A percentile compares a stretch with the other conserved stretches of the same genome.
Conservation (phyloP, 768 basidiomycete species). For the Polyporus arcularius region DNA sequence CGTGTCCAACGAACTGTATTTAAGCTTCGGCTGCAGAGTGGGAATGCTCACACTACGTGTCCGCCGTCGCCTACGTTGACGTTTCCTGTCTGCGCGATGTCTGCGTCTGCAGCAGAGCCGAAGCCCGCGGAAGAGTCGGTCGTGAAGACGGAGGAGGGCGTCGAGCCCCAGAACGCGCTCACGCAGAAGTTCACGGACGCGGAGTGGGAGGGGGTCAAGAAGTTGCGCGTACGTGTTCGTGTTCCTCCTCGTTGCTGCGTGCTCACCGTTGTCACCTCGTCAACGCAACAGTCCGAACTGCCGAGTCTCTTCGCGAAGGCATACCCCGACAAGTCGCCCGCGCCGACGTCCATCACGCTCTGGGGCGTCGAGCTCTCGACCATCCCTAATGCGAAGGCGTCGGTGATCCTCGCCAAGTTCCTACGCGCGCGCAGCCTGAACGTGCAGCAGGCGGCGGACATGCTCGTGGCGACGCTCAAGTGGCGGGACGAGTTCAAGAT, state of each 20-base stretch:
- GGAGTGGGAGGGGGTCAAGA: slow-evolving; percentile 73
- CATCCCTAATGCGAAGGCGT: slow-evolving; percentile 58
- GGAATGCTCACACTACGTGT: neutral
- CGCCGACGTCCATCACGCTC: slow-evolving; percentile 51
- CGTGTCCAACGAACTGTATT: neutral
- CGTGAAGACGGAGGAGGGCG: slow-evolving; percentile 21
- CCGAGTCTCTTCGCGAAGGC: slow-evolving; percentile 58
- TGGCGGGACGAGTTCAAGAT: slow-evolving; percentile 76
- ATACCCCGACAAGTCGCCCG: slow-evolving; percentile 58
- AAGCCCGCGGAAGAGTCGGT: neutral
- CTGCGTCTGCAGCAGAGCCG: neutral
- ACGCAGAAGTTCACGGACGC: slow-evolving; percentile 67
- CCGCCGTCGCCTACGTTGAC: too few relatives aligned
- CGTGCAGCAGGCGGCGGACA: neutral
- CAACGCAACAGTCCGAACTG: slow-evolving; percentile 36
- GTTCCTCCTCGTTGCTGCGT: neutral
- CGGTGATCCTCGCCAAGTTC: slow-evolving; percentile 43
- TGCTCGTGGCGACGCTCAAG: slow-evolving; percentile 55
- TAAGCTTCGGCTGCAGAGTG: neutral
- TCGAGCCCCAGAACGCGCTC: slow-evolving; percentile 68
- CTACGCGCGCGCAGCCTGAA: slow-evolving; percentile 1
- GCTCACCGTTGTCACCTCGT: slow-evolving; percentile 12
- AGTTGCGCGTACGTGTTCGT: slow-evolving; percentile 56
- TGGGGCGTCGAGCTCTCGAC: slow-evolving; percentile 67
- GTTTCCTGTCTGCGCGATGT: neutral